These are phyloP conservation scores for Halophytophthora batemanensis DNA, from an alignment of 352 stramenopile genomes.

Conservation along the genomic window DNA sequence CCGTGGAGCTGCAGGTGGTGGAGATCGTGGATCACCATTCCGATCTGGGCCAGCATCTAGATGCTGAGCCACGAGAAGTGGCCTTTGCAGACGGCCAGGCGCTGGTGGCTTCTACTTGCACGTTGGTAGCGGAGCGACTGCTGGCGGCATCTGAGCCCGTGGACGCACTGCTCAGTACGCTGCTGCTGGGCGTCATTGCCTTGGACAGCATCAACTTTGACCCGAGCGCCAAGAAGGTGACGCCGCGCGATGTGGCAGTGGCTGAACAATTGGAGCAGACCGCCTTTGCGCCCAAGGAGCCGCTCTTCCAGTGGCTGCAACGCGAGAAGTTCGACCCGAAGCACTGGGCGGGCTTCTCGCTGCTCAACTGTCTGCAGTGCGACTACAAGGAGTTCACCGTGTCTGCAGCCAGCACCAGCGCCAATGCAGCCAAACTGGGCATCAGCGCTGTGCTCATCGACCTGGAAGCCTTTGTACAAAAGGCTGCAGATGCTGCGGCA, in stretches of 20 bases:
- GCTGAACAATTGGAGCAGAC: constrained; percentile 38
- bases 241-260: constrained; percentile 43
- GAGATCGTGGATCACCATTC: constrained; percentile 83
- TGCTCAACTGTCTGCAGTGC: constrained; percentile 66
- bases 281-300: constrained; percentile 39
- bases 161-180: constrained; percentile 49
- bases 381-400: constrained; percentile 79
- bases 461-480: constrained; percentile 45
- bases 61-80: constrained; percentile 44
- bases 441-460: constrained; percentile 66
- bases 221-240: constrained; percentile 75
- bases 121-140: constrained; percentile 71
- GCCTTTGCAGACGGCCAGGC: constrained; percentile 67
- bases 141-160: constrained; percentile 12
- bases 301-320: constrained; percentile 67
- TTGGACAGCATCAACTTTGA: constrained; percentile 82
- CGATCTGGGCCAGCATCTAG: constrained; percentile 48
- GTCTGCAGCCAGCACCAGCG: constrained; percentile 5
- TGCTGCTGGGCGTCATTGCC: constrained; percentile 77
- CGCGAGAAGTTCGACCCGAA: constrained; percentile 59
- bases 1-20: constrained; percentile 30
- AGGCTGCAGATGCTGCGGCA: constrained; percentile 25
- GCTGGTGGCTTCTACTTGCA: constrained; percentile 72
- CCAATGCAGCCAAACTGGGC: constrained; percentile 27
- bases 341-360: constrained; percentile 61